These are phyloP conservation scores for Amanita thiersii DNA, from an alignment of 768 basidiomycete species.

Conservation along the genomic window DNA sequence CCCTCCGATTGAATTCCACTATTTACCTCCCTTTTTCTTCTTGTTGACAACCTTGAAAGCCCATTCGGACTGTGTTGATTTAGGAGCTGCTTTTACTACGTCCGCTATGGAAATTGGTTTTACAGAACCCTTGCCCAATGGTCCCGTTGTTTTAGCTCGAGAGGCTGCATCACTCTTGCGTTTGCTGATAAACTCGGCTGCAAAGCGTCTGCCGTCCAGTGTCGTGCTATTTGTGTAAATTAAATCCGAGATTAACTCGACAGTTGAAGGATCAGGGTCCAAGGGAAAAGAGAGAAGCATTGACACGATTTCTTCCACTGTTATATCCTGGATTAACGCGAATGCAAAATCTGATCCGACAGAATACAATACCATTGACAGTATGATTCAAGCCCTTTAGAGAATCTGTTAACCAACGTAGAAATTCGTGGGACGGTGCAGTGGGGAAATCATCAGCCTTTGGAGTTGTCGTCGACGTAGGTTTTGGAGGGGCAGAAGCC, in stretches of 20 bases:
- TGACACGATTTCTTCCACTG: constrained; percentile 93
- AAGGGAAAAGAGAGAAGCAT: constrained; percentile 94
- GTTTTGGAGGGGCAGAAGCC: constrained; percentile 23
- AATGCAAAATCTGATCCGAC: too few species aligned
- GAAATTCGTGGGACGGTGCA: constrained; percentile 80
- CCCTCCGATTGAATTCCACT: constrained; percentile 23
- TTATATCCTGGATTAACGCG: too few species aligned
- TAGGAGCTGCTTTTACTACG: constrained; percentile 85
- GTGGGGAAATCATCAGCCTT: constrained; percentile 56
- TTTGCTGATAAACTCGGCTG: constrained; percentile 81
- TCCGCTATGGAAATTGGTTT: constrained; percentile 75
- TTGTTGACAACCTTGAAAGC: constrained; percentile 92
- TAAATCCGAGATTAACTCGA: constrained; percentile 91
- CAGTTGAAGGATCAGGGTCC: constrained; percentile 73
- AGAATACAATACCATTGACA: constrained; percentile 54
- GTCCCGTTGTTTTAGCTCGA: background rate
- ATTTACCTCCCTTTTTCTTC: constrained; percentile 78
- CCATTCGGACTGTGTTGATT: constrained; percentile 71
- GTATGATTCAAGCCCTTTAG: constrained; percentile 69
- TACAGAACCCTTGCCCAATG: constrained; percentile 26
- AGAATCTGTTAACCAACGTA: constrained; percentile 84
- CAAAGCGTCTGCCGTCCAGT: constrained; percentile 91
- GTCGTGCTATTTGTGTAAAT: constrained; percentile 95
- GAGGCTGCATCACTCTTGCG: constrained; percentile 73
- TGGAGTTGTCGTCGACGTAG: constrained; percentile 21